Conservation (phyloP, 306 rosid genomes). For the Prunus campanulata region DNA sequence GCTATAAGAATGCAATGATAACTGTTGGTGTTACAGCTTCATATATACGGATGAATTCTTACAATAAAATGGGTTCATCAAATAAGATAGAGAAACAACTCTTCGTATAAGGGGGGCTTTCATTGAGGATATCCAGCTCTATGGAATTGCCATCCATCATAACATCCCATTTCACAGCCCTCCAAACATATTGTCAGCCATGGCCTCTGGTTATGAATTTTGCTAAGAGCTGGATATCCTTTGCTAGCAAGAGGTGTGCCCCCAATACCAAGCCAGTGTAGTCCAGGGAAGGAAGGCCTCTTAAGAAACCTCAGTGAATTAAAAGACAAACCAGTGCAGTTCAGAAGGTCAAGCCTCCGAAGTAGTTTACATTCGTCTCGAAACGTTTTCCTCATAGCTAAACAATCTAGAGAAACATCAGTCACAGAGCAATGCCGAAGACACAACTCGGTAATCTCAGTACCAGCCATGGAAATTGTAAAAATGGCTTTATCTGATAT, state of each 20-base stretch:
- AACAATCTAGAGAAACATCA: slow-evolving; percentile 21
- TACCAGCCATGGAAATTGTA: slow-evolving; percentile 17
- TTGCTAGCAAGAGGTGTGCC: slow-evolving; percentile 12
- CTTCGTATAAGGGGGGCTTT: not conserved
- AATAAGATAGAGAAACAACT: not conserved
- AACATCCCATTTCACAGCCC: slow-evolving; percentile 37
- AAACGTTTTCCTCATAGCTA: slow-evolving; percentile 23
- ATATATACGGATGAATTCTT: too few species aligned
- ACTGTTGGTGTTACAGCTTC: too few species aligned
- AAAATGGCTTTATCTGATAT: slow-evolving; percentile 28
- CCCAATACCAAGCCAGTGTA: slow-evolving; percentile 36
- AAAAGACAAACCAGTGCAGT: slow-evolving; percentile 26
- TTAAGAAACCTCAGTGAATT: slow-evolving; percentile 15
- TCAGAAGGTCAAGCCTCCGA: slow-evolving; percentile 28
- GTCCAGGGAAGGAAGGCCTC: slow-evolving; percentile 27
- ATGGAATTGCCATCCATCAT: slow-evolving; percentile 43
- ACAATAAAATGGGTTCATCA: too few species aligned
- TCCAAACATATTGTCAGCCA: slow-evolving; percentile 31
- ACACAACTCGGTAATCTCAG: slow-evolving; percentile 24
- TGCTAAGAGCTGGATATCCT: slow-evolving; percentile 4
- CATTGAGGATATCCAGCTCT: not conserved
- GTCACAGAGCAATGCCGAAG: slow-evolving; percentile 31
- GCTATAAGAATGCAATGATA: too few species aligned
- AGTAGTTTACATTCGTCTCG: slow-evolving; percentile 21
- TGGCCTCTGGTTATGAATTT: slow-evolving; percentile 10